Percentiles rank a stretch among this genome's conserved stretches.
phyloP scores from a whole-genome alignment of 2,329 filamentous ascomycete species.

The Scopulariopsis brevicaulis region DNA sequence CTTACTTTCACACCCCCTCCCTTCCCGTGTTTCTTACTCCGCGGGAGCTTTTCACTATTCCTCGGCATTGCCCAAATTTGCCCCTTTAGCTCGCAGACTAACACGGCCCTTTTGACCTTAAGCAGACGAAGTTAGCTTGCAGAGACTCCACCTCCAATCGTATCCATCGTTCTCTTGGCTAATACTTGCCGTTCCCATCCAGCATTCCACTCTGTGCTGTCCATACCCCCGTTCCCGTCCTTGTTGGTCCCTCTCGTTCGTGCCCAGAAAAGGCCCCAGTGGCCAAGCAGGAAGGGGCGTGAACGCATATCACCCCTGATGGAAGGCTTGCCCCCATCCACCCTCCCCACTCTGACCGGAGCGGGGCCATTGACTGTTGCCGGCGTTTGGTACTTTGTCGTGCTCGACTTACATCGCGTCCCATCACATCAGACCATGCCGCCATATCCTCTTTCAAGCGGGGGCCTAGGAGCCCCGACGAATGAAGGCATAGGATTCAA shows the following conservation, averaged over 20 bases:
- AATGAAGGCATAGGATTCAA: constrained; percentile 1
- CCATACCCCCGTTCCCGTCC: constrained; percentile 15
- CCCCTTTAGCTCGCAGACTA: not conserved
- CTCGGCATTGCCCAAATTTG: not conserved
- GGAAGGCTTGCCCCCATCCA: no score
- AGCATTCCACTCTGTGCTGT: constrained; percentile 7
- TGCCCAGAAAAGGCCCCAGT: not conserved
- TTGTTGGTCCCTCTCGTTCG: constrained; percentile 17
- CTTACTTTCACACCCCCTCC: not conserved
- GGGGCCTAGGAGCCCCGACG: constrained; percentile 1
- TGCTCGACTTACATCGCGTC: not conserved
- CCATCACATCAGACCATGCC: constrained; percentile 6
- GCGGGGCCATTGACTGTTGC: not conserved
- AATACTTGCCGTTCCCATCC: not conserved
- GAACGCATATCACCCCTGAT: not conserved
- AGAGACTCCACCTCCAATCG: not conserved
- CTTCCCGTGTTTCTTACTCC: not conserved
- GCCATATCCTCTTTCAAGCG: constrained; percentile 3
- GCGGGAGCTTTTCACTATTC: not conserved
- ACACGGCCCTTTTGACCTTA: not conserved
- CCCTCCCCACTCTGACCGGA: not conserved
- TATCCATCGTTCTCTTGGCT: not conserved
- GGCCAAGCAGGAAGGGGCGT: not conserved
- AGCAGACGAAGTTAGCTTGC: not conserved
- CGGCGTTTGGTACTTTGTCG: not conserved